A percentile compares a stretch with the other conserved stretches of the same genome.
Evolutionary conservation across 192 early-diverging fungal species (phyloP).

Genomic region (Geranomyces michiganensis): DNA sequence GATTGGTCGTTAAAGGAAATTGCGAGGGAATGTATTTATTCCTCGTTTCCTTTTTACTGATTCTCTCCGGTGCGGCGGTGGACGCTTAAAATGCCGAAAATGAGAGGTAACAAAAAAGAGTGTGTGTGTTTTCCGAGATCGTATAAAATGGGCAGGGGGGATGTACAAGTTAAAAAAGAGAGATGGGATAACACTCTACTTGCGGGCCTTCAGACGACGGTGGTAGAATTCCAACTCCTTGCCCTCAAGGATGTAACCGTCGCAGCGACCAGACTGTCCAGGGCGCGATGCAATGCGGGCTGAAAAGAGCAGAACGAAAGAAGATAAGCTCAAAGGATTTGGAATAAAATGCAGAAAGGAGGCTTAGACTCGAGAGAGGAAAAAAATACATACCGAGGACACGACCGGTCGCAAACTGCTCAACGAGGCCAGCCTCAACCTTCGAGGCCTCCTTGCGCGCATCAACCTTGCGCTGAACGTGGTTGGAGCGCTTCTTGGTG

Average conservation of each 20-base stretch:
- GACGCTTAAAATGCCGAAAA: too few species aligned
- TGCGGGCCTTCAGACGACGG: slow-evolving; percentile 84
- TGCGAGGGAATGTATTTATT: too few species aligned
- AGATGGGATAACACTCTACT: slow-evolving; percentile 55
- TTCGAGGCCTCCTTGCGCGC: slow-evolving; percentile 79
- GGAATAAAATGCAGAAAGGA: background rate
- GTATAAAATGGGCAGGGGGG: too few species aligned
- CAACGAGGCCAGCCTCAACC: slow-evolving; percentile 85
- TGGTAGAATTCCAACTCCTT: slow-evolving; percentile 99
- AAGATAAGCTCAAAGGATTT: background rate
- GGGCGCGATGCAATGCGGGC: slow-evolving; percentile 94
- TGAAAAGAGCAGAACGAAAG: slow-evolving; percentile 9
- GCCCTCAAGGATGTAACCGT: slow-evolving; percentile 99
- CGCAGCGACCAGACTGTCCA: slow-evolving; percentile 95
- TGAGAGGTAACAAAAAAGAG: too few species aligned
- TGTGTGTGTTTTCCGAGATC: too few species aligned
- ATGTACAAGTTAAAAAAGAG: too few species aligned
- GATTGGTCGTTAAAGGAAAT: too few species aligned
- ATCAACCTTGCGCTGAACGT: slow-evolving; percentile 85
- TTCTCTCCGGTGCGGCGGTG: too few species aligned
- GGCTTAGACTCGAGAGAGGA: background rate
- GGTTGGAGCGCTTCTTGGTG: slow-evolving; percentile 86
- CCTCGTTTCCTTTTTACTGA: too few species aligned
- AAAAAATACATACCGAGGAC: slow-evolving; percentile 48
- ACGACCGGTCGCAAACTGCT: slow-evolving; percentile 95